These are phyloP conservation scores for Magnaporthiopsis poae DNA, from an alignment of 2,329 filamentous ascomycete species.

Conservation along the genomic window DNA sequence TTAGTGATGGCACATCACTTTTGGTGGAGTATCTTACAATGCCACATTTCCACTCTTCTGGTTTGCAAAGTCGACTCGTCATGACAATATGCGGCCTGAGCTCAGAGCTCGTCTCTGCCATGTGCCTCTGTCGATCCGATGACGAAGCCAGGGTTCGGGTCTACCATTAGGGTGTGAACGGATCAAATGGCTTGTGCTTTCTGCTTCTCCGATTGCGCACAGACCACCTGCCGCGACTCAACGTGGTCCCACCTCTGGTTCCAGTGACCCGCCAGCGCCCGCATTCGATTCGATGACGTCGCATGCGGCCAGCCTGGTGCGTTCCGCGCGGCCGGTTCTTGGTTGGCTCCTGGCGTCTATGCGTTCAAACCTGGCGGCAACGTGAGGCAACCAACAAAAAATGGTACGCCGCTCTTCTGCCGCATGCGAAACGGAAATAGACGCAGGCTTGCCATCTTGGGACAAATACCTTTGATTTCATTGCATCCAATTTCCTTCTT, in stretches of 20 bases:
- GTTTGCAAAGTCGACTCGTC: background rate
- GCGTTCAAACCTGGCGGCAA: background rate
- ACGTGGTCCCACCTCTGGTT: too few relatives aligned
- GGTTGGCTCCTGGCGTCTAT: background rate
- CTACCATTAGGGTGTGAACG: background rate
- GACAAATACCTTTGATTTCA: constrained; percentile 2
- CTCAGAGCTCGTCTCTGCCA: background rate
- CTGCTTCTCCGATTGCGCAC: background rate
- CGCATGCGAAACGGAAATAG: background rate
- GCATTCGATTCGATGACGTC: background rate
- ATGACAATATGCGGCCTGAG: background rate
- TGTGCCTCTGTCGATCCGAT: background rate
- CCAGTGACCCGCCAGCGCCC: background rate
- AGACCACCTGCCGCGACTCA: background rate
- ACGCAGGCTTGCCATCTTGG: background rate
- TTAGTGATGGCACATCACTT: background rate
- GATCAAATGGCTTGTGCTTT: background rate
- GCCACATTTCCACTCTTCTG: too few relatives aligned
- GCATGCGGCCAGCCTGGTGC: background rate
- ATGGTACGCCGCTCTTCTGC: background rate
- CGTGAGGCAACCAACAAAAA: background rate
- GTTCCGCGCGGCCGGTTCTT: background rate
- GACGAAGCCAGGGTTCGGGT: background rate
- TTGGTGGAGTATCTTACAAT: too few relatives aligned
- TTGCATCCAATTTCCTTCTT: background rate